Evolutionary conservation across 106 monocot genomes (phyloP), one percentile per base, ranked within the genome.

Genomic region (Dendrobium huoshanense): DNA sequence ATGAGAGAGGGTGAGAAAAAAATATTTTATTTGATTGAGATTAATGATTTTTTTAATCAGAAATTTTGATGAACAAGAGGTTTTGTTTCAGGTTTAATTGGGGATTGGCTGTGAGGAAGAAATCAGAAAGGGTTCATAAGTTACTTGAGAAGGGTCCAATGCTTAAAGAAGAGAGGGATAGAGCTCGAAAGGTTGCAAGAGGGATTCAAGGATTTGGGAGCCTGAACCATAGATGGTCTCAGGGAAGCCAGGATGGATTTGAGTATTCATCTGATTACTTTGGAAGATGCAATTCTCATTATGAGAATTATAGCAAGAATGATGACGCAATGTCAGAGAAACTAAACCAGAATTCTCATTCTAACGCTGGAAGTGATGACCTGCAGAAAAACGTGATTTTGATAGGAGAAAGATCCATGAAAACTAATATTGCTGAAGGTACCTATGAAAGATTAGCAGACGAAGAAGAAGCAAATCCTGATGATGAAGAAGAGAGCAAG

Each of bases 121-220:
- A 93, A 80, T 88, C 89, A 29, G 89, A 93, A 73, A 91, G 88
- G 82, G 90, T 96, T 16, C 72, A 91, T 55, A 88, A 90, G 78
- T 80, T 96, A 87, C 91, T 96, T 2, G 89, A 90, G 81, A 91
- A 90, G 27, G 90, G 91, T 24, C 84, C 84, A 15, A 75, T 90
- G 18, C 83, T 93, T 4, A 80, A 81, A 58, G 87, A 93, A 59
- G 96, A 93, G 79, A 86, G 91, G 24, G 82, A 91, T 15, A 77
- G 88, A 78, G 81, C 88, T 59, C 86, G 91, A 2, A 88, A 87
- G 82, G 55, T 93, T 40, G 81, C 85, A 70, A 82, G 85, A 22
- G 90, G 85, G 41, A 96, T 96, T 8, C 78, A 89, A 84, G 93
- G 95, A 25, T 95, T 93, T 75, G 95, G 92, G 6, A 92, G 92